Conservation (phyloP, 2,329 filamentous ascomycete species). For the Fusarium oligoseptatum region DNA sequence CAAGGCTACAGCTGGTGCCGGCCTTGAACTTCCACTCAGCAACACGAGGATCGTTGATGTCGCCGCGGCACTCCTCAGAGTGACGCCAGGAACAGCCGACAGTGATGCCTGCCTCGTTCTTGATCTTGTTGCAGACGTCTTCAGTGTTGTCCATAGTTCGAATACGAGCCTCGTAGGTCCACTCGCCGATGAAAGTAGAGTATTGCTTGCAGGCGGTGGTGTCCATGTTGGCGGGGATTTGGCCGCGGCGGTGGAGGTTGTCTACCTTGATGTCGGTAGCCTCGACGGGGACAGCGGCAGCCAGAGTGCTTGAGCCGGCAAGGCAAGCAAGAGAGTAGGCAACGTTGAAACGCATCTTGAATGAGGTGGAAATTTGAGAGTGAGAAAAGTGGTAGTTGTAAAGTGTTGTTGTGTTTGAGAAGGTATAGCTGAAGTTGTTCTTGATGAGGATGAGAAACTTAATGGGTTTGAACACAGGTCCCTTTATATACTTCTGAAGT, state of each 20-base stretch:
- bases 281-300: neutral
- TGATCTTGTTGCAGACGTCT: neutral
- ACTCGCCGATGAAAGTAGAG: neutral
- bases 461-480: neutral
- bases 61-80: neutral
- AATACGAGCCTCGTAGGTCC: slow-evolving; percentile 1
- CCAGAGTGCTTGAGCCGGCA: neutral
- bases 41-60: neutral
- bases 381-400: neutral
- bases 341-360: neutral
- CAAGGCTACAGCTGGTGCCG: neutral
- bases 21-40: slow-evolving; percentile 4
- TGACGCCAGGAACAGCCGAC: neutral
- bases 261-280: neutral
- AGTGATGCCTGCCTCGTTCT: neutral
- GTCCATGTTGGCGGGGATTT: neutral
- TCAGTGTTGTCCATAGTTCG: neutral
- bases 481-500: neutral
- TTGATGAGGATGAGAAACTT: neutral
- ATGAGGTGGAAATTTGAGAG: neutral
- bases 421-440: neutral
- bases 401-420: neutral
- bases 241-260: neutral
- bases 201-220: slow-evolving; percentile 1
- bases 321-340: neutral